These are phyloP conservation scores for Fusarium sp. DNA, from an alignment of 2,329 filamentous ascomycete genomes.

Conservation along the genomic window DNA sequence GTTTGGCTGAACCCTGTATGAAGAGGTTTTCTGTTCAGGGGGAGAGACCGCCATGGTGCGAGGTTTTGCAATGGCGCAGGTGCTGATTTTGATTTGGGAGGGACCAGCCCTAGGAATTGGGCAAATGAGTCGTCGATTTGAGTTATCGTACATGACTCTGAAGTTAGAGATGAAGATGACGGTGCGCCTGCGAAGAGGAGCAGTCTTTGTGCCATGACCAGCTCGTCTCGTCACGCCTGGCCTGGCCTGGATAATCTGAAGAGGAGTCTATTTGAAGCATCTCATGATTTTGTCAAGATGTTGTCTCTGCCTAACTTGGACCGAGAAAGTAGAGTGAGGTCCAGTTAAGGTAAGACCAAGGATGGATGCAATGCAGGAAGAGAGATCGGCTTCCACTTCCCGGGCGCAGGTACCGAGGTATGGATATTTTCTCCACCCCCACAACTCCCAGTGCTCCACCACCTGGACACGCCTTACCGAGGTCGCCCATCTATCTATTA, in stretches of 20 bases:
- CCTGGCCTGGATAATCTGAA: background rate
- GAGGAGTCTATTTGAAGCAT: slow-evolving; percentile 4
- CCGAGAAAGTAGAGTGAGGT: background rate
- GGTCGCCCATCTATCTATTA: slow-evolving; percentile 11
- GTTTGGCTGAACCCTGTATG: slow-evolving; percentile 65
- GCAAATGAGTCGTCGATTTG: slow-evolving; percentile 44
- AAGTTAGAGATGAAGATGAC: slow-evolving; percentile 44
- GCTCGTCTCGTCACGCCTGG: background rate
- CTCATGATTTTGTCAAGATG: background rate
- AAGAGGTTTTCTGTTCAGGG: slow-evolving; percentile 59
- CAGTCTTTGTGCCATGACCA: slow-evolving; percentile 47
- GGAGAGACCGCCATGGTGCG: slow-evolving; percentile 66
- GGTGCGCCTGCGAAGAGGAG: slow-evolving; percentile 55
- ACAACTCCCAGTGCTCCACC: slow-evolving; percentile 24
- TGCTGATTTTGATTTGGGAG: background rate
- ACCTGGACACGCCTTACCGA: slow-evolving; percentile 22
- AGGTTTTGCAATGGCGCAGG: slow-evolving; percentile 48
- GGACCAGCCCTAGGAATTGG: slow-evolving; percentile 42
- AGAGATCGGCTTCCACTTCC: slow-evolving; percentile 30
- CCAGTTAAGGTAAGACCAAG: slow-evolving; percentile 2
- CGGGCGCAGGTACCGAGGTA: slow-evolving; percentile 39
- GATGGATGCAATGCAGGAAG: background rate
- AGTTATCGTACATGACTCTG: slow-evolving; percentile 48
- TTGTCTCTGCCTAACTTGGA: background rate
- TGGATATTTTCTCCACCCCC: slow-evolving; percentile 25